Base-by-base conservation (phyloP, 2,329 filamentous ascomycete species). In the Sporothrix protearum region DNA sequence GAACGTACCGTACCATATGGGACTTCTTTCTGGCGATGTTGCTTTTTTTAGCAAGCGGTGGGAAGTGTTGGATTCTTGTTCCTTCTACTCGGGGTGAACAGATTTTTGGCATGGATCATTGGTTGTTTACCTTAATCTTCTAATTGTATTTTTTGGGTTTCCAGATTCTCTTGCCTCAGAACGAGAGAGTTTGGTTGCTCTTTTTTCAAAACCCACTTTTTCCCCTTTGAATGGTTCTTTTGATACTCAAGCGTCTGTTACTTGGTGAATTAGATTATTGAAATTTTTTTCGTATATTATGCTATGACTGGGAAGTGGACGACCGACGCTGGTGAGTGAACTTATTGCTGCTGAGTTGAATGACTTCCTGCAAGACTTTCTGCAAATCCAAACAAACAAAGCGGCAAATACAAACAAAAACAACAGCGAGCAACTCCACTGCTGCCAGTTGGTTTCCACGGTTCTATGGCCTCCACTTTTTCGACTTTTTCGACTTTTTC, bases 101-200 rank as follows among this genome's bases (percentile, higher is more conserved):
- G 19, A 42, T 25, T 51, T 53, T 30, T 51, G 64, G 73, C 73
- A 75, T 75, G 76, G 74, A 74, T 76, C 78, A 78, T 80, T 79
- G 42, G 28, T 49, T 67, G 63, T 67, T 70, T 72, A 57, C 82
- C 77, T 79, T 85, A 84, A 84, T 82, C 75, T 83, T 83, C 80
- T 85, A 85, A 85, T 85, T 77, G 76, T 75, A 77, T 77, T 77
- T 76, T 74, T 74, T 74, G 72, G 73, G 69, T 57, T 63, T 61
- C 42, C 69, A 68, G 63, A 59, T 63, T 73, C 53, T 68, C 55
- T 68, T 64, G 47, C 66, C 70, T 70, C 16, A 69, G 69, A 64
- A 72, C 66, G 49, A 39, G 59, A 61, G 42, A 57, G 10, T 72
- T 59, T 70, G 70, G 72, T 6, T 66, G 33, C 66, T 74, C 70